phyloP scores from a whole-genome alignment of 2,329 filamentous ascomycete genomes.

The Penicillium polonicum region DNA sequence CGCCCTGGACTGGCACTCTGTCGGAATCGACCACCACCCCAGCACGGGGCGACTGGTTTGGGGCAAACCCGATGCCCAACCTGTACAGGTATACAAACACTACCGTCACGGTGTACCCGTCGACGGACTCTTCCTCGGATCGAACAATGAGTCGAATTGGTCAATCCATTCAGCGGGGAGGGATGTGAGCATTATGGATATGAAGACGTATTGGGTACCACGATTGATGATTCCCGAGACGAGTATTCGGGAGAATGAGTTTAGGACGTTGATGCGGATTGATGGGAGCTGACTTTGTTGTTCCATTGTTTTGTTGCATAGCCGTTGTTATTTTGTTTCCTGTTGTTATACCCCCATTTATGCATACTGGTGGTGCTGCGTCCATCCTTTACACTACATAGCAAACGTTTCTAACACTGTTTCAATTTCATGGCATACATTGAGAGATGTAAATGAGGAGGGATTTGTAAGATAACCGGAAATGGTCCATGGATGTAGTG shows the following conservation, averaged over 20 bases:
- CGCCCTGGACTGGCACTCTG: constrained; percentile 13
- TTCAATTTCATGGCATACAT: neutral
- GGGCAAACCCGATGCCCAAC: constrained; percentile 2
- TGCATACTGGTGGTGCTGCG: neutral
- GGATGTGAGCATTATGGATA: constrained; percentile 8
- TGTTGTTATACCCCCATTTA: neutral
- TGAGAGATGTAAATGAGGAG: neutral
- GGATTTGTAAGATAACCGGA: neutral
- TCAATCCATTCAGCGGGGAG: constrained; percentile 8
- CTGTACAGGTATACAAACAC: constrained; percentile 10
- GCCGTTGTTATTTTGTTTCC: neutral
- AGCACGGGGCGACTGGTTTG: constrained; percentile 14
- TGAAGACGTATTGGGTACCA: constrained; percentile 13
- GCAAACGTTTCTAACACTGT: neutral
- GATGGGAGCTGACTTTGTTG: constrained; percentile 5
- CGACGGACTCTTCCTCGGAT: constrained; percentile 8
- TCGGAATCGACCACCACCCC: constrained; percentile 9
- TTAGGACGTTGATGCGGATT: constrained; percentile 9
- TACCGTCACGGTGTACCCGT: neutral
- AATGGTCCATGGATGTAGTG: no score
- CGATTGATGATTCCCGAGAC: constrained; percentile 6
- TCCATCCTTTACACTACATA: neutral
- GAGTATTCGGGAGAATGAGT: constrained; percentile 6
- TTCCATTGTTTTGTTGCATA: neutral
- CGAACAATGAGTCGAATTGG: constrained; percentile 10